Evolutionary conservation across 2,329 filamentous ascomycete species (phyloP), one percentile per base, ranked within the genome.

Genomic region (Phialophora tarda): DNA sequence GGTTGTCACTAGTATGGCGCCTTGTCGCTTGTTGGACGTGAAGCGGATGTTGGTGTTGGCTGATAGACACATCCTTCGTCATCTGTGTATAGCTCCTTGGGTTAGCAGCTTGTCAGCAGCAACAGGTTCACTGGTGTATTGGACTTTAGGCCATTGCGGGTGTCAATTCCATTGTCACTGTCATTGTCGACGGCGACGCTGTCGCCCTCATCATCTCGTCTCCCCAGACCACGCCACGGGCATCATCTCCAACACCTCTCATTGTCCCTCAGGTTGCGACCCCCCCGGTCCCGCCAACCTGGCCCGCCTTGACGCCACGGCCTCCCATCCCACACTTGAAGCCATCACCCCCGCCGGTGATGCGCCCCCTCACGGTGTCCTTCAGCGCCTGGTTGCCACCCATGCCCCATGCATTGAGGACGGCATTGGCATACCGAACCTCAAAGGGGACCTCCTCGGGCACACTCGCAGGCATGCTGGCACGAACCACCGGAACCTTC

Each of bases 401-500:
- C 5, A 53, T 26, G 48, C 48, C 48, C 48, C 48, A 53, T 53
- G 48, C 48, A 12, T 24, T 17, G 10, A 26, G 48, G 48, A 53
- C 48, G 23, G 48, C 48, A 24, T 24, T 26, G 23, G 23, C 48
- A 53, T 53, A 53, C 48, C 48, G 23, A 53, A 28, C 21, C 14
- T 53, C 14, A 5, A 24, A 53, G 21, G 21, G 48, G 10, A 5
- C 26, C 48, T 51, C 26, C 48, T 53, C 54, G 23, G 28, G 48
- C 48, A 53, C 23, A n/a, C 7, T 17, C 12, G 48, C 23, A 12
- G 48, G 48, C 21, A 53, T 28, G 23, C 11, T 17, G 21, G 23
- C 48, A 53, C 48, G 48, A 53, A 53, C 48, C 21, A 53, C 26
- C 14, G 21, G 48, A 17, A 53, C 48, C 48, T 23, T 28, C 26